Conservation (phyloP, 2,329 filamentous ascomycete species). For the Mycosphaerella sp. region DNA sequence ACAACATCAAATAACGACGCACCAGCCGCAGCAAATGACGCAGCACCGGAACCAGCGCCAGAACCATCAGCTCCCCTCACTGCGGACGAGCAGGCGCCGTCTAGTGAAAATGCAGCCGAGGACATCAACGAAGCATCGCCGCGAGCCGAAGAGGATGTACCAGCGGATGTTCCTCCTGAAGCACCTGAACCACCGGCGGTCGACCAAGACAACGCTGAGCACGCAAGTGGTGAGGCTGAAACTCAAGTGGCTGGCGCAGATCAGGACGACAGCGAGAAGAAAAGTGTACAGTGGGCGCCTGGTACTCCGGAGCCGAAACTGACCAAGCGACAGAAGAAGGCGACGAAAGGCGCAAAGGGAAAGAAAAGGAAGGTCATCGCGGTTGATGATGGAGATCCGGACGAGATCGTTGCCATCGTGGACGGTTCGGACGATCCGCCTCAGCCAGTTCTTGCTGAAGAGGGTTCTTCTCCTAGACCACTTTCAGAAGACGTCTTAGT, state of each 20-base stretch:
- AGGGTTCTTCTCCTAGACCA: not conserved
- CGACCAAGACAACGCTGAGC: not conserved
- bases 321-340: conserved; percentile 27
- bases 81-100: not conserved
- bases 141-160: not conserved
- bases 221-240: not conserved
- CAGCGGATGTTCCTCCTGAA: conserved; percentile 6
- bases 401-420: conserved; percentile 25
- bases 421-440: conserved; percentile 15
- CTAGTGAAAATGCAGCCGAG: not conserved
- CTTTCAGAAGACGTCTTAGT: not conserved
- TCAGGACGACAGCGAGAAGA: conserved; percentile 21
- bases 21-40: not conserved
- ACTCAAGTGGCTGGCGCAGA: conserved; percentile 4
- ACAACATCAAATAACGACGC: not conserved
- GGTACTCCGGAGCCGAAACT: conserved; percentile 27
- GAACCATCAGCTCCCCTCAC: not conserved
- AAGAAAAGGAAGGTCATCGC: conserved; percentile 23
- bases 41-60: not conserved
- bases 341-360: conserved; percentile 19
- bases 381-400: conserved; percentile 13
- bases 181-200: conserved; percentile 7
- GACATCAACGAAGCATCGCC: not conserved
- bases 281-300: conserved; percentile 28
- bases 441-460: not conserved